Base-by-base conservation (phyloP, 768 basidiomycete species). In the Trametes sanguinea region DNA sequence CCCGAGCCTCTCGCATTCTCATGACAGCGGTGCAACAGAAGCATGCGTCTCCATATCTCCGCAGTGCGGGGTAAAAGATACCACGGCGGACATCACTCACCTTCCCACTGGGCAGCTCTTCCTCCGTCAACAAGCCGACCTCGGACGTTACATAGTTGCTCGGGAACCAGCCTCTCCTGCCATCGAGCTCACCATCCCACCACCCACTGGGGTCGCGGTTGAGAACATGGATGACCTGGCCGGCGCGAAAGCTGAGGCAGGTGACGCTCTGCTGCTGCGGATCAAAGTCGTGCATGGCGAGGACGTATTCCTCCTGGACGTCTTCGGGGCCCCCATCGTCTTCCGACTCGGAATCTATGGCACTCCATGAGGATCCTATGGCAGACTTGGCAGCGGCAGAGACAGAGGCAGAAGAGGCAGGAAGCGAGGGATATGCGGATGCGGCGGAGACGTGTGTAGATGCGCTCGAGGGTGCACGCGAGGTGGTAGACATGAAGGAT, bases 161-260 rank as follows among this genome's bases (percentile, higher is more conserved):
- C 17, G 97, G 97, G 75, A 98, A 98, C 97, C 97, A 99, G 11
- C 97, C 97, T 68, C 95, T 79, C 62, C 87, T 77, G 2, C 87
- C 90, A 39, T 94, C 90, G 16, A 96, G 74, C 75, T 98, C 94
- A 9, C 97, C 97, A 71, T 99, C 95, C 96, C 96, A 98, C 97
- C 97, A 98, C 0, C 97, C 97, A 67, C 88, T 92, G 3, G 80
- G 63, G 76, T 98, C 94, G 65, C 87, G 83, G 69, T 93, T 94
- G 51, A 90, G 78, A n/a, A 98, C 94, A 62, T 88, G 88, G 58
- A 98, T 94, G 56, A 95, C 83, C 71, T 98, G 91, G 3, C 96
- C 95, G 0, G 92, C 89, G 45, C 84, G 83, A 78, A 99, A 98
- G 22, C 88, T 82, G 42, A 99, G 84, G 74, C 94, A 96, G 8